These are phyloP conservation scores for Neophaeococcomyces aloes DNA, from an alignment of 2,329 filamentous ascomycete species.

Conservation along the genomic window DNA sequence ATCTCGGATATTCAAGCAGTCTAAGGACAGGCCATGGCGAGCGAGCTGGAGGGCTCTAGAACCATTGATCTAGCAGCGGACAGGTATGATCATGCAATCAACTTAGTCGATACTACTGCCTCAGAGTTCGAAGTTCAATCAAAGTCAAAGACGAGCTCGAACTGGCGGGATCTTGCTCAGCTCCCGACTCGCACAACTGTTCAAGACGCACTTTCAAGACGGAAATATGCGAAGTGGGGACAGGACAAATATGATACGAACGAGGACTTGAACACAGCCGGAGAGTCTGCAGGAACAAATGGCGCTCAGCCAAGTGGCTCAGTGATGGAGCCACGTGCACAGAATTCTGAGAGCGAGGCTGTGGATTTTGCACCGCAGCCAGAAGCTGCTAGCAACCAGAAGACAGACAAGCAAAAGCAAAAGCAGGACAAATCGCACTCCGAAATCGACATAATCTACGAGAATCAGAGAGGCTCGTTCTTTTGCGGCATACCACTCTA, in stretches of 20 bases:
- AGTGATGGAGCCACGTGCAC: slow-evolving; percentile 2
- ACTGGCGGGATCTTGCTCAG: slow-evolving; percentile 21
- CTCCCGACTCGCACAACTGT: slow-evolving; percentile 28
- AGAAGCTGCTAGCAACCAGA: slow-evolving; percentile 5
- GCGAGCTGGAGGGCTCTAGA: background rate
- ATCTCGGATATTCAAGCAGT: background rate
- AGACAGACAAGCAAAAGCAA: slow-evolving; percentile 10
- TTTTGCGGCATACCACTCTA: slow-evolving; percentile 85
- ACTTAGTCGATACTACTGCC: slow-evolving; percentile 33
- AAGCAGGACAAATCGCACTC: slow-evolving; percentile 23
- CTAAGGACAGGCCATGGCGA: slow-evolving; percentile 2
- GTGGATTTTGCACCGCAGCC: slow-evolving; percentile 4
- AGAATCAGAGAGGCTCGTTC: slow-evolving; percentile 87
- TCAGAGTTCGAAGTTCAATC: slow-evolving; percentile 17
- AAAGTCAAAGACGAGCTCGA: slow-evolving; percentile 8
- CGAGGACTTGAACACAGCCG: background rate
- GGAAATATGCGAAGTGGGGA: slow-evolving; percentile 42
- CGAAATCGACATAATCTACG: slow-evolving; percentile 79
- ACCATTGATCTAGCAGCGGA: slow-evolving; percentile 15
- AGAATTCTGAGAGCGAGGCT: slow-evolving; percentile 6
- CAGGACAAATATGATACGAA: slow-evolving; percentile 34
- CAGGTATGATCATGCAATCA: slow-evolving; percentile 20
- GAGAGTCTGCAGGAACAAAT: background rate
- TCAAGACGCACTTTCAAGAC: slow-evolving; percentile 29
- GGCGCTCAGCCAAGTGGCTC: background rate